Evolutionary conservation across 495 filamentous ascomycete genomes (phyloP), one percentile per base, ranked within the genome.

Genomic region (Xanthoparmelia taractica): DNA sequence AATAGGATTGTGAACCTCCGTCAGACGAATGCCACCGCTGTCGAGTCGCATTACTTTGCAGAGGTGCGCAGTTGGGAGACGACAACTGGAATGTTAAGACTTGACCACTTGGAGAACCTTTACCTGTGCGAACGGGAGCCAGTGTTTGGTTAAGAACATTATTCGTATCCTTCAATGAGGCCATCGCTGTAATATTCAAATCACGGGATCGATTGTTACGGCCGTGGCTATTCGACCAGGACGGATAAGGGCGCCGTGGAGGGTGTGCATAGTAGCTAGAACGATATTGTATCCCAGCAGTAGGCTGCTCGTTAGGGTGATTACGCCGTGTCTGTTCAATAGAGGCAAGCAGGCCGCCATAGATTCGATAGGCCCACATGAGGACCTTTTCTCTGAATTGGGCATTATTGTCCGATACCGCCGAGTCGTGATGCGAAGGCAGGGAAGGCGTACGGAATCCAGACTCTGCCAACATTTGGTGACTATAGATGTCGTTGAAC

Each of bases 281-380:
- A 20, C 40, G 66, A 38, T 57, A 62, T n/a, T 33, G 31, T 31
- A 34, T 20, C n/a, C 50, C 58, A 45, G 18, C 48, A 27, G 47
- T 23, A 34, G 58, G 59, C 45, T 64, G 58, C 27, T 65, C 63
- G 20, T 55, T 56, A 36, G 59, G 36, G 2, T 45, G 34, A 33
- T 73, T 78, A 60, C 78, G 77, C 58, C 76, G 77, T 60, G 77
- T 80, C 61, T 86, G 82, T 55, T 93, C 86, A 12, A 96, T 81
- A 61, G 84, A 88, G 13, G 86, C 78, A 29, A 97, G 76, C 5
- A 98, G 82, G 68, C 96, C 90, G 43, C 92, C 84, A 75, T 98
- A 97, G 29, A 93, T 85, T 58, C 83, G 81, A 71, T 97, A 90
- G 37, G 94, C 94, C 84, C 88, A 92, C 20, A 86, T 80, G 52